A percentile compares a stretch with the other conserved stretches of the same genome.
Conservation (phyloP, 805 yeast species). For the Cyberlindnera sargentensis region DNA sequence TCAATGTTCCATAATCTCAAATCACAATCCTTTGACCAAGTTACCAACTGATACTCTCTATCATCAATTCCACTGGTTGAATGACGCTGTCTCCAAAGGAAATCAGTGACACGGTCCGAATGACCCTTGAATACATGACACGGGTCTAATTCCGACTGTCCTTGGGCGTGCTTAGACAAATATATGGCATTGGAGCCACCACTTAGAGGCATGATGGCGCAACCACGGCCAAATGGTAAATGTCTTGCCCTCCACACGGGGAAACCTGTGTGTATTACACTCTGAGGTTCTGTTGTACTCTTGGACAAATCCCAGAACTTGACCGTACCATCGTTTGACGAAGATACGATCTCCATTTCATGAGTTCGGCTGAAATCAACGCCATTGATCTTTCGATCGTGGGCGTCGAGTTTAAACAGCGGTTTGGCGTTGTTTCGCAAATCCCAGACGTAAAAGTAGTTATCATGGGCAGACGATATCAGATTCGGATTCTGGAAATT, state of each 20-base stretch:
- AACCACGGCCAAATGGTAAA: conserved; percentile 82
- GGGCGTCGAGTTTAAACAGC: conserved; percentile 60
- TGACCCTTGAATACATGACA: conserved; percentile 71
- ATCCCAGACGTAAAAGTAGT: conserved; percentile 82
- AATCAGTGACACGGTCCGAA: conserved; percentile 77
- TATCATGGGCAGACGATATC: conserved; percentile 82
- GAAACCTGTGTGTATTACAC: conserved; percentile 61
- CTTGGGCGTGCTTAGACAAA: conserved; percentile 22
- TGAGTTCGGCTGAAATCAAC: conserved; percentile 67
- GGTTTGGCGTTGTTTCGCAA: conserved; percentile 76
- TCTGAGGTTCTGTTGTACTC: conserved; percentile 38
- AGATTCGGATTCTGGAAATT: conserved; percentile 67
- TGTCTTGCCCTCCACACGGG: conserved; percentile 88
- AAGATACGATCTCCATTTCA: conserved; percentile 60
- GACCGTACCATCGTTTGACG: conserved; percentile 81
- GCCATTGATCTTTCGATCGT: conserved; percentile 82
- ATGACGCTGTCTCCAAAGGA: conserved; percentile 74
- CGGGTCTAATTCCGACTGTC: conserved; percentile 39
- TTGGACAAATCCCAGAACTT: conserved; percentile 70
- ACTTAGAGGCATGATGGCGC: conserved; percentile 83
- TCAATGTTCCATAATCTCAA: conserved; percentile 72
- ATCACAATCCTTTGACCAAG: conserved; percentile 91
- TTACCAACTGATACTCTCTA: conserved; percentile 82
- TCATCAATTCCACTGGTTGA: conserved; percentile 44
- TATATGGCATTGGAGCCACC: conserved; percentile 62